phyloP scores from a whole-genome alignment of 768 basidiomycete genomes.

The Cystoderma amianthinum region DNA sequence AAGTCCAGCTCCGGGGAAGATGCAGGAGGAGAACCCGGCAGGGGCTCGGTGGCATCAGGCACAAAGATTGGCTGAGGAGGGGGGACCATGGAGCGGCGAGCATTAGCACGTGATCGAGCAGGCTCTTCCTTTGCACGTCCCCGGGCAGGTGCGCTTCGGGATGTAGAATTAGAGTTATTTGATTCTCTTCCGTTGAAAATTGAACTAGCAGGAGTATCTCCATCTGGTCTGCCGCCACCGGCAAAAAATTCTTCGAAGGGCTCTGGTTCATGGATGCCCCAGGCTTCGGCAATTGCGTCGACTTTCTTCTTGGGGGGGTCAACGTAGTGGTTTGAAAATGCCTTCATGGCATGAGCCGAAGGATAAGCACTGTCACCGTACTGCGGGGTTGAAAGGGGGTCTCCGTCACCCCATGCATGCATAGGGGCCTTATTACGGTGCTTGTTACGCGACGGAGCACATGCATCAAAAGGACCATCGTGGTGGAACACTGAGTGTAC shows the following conservation, averaged over 20 bases:
- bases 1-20: conserved; percentile 42
- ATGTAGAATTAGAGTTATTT: conserved; percentile 22
- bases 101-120: conserved; percentile 32
- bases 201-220: conserved; percentile 58
- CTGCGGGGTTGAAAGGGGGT: conserved; percentile 25
- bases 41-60: conserved; percentile 38
- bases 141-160: conserved; percentile 13
- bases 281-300: conserved; percentile 86
- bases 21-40: conserved; percentile 32
- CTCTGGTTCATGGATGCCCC: conserved; percentile 91
- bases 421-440: conserved; percentile 77
- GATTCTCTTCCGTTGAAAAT: conserved; percentile 65
- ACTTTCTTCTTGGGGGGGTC: conserved; percentile 78
- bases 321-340: conserved; percentile 44
- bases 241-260: conserved; percentile 88
- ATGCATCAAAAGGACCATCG: conserved; percentile 89
- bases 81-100: conserved; percentile 53
- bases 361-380: conserved; percentile 48
- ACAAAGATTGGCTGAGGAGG: conserved; percentile 83
- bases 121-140: conserved; percentile 26
- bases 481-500: conserved; percentile 82
- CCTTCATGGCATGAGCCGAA: conserved; percentile 35
- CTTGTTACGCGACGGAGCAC: conserved; percentile 84
- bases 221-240: conserved; percentile 54
- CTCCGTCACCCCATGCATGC: conserved; percentile 58